phyloP scores from a whole-genome alignment of 73 alveolate genomes.

The Paramecium primaurelia region DNA sequence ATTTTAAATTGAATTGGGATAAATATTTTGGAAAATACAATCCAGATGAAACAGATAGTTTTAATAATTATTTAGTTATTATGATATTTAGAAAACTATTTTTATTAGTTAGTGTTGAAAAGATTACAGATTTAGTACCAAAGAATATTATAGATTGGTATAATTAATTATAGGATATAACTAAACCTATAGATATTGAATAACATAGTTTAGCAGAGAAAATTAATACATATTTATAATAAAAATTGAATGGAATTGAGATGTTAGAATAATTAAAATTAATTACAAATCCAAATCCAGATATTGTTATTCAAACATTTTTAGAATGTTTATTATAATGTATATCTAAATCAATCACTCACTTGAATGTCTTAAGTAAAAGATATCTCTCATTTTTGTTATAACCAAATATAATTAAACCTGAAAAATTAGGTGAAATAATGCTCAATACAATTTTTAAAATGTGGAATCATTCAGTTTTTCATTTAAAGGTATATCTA shows the following conservation, averaged over 20 bases:
- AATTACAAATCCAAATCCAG: background rate
- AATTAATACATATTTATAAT: background rate
- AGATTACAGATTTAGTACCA: constrained; percentile 25
- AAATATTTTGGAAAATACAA: background rate
- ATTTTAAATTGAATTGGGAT: background rate
- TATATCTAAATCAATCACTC: constrained; percentile 28
- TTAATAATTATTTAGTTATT: background rate
- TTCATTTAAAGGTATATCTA: background rate
- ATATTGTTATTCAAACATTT: background rate
- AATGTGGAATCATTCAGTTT: constrained; percentile 10
- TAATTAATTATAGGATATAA: background rate
- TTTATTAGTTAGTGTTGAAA: background rate
- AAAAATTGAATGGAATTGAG: background rate
- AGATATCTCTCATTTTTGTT: constrained; percentile 1
- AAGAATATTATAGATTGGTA: constrained; percentile 11
- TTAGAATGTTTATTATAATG: background rate
- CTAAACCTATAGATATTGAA: background rate
- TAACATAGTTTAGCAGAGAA: background rate
- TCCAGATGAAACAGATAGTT: background rate
- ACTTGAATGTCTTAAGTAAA: constrained; percentile 19
- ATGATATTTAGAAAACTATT: constrained; percentile 28
- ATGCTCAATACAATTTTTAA: background rate
- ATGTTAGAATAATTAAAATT: background rate
- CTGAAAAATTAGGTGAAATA: background rate
- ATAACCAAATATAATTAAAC: background rate